These are phyloP conservation scores for Thelephora terrestris DNA, from an alignment of 1,284 basidiomycete genomes.

Conservation along the genomic window DNA sequence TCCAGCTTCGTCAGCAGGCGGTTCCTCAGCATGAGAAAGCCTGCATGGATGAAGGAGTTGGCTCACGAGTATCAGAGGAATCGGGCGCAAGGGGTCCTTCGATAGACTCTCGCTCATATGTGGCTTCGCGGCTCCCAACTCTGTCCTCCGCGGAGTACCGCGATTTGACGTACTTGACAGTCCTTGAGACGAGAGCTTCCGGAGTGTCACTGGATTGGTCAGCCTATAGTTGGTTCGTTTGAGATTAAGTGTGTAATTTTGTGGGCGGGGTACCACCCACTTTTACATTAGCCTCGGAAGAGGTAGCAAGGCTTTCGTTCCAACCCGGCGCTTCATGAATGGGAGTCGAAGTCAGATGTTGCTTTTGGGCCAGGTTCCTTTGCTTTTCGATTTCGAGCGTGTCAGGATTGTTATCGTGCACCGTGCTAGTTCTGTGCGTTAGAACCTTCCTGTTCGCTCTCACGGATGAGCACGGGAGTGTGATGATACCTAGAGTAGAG, in stretches of 20 bases:
- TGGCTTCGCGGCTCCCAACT: slow-evolving; percentile 18
- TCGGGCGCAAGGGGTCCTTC: slow-evolving; percentile 29
- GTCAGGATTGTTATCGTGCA: slow-evolving; percentile 53
- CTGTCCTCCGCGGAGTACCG: slow-evolving; percentile 24
- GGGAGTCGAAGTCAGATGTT: slow-evolving; percentile 43
- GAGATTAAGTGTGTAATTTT: not conserved
- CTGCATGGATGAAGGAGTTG: not conserved
- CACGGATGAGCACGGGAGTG: slow-evolving; percentile 2
- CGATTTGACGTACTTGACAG: slow-evolving; percentile 28
- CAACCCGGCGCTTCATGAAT: slow-evolving; percentile 56
- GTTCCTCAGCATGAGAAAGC: not conserved
- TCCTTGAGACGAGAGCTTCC: slow-evolving; percentile 27
- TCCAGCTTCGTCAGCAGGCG: not conserved
- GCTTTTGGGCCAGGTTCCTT: slow-evolving; percentile 37
- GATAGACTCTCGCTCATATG: slow-evolving; percentile 32
- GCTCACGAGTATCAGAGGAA: slow-evolving; percentile 9
- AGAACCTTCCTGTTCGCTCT: too few species aligned
- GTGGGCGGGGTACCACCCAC: slow-evolving; percentile 25
- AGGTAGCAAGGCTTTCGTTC: slow-evolving; percentile 60
- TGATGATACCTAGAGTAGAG: slow-evolving; percentile 9
- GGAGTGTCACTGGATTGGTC: slow-evolving; percentile 20
- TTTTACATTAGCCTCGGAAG: slow-evolving; percentile 64
- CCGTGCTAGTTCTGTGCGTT: slow-evolving; percentile 32
- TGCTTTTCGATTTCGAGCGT: slow-evolving; percentile 47
- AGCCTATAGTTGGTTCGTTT: slow-evolving; percentile 17